Evolutionary conservation across 2,329 filamentous ascomycete species (phyloP), one percentile per base, ranked within the genome.

Genomic region (Geosmithia morbida): DNA sequence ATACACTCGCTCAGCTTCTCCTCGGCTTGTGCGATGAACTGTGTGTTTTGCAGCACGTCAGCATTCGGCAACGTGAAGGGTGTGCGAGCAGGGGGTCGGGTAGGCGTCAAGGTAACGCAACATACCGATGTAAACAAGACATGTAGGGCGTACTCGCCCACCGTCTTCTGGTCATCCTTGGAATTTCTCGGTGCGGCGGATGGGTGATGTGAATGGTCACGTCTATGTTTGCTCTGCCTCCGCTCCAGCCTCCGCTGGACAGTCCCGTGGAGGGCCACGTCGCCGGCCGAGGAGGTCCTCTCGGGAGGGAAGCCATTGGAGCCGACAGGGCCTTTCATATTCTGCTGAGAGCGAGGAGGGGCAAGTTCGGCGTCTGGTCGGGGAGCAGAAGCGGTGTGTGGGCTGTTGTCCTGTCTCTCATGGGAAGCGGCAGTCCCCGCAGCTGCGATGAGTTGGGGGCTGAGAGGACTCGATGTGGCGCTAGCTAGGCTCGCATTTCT

Each of bases 91-190:
- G 33, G 33, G 14, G 11, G 3, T 6, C 3, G 11, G 10, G 11
- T 16, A 13, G 11, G 11, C 33, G 11, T n/a, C n/a, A 13, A 11
- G 33, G 33, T 16, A n/a, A 22, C 41, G 2, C 7, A 47, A 69
- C 77, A 64, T 63, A 87, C 83, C 51, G 89, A 88, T 54, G 92
- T 97, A 65, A 97, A 96, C 42, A 98, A 71, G 56, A 97, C 90
- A 65, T 97, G 90, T 51, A 98, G 71, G 18, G 92, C 92, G 75
- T 95, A 97, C 69, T 98, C 92, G 48, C 88, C 89, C n/a, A 96
- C 89, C 0, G 89, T 96, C 65, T 90, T 94, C 53, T 84, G 78
- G 52, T 94, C 87, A 47, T 83, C 78, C 54, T 79, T 77, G 55
- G 81, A 72, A 56, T 83, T 78, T 48, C 79, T 75, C 46, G 82